These are phyloP conservation scores for Moniliophthora roreri DNA, from an alignment of 1,284 basidiomycete species.

Conservation along the genomic window DNA sequence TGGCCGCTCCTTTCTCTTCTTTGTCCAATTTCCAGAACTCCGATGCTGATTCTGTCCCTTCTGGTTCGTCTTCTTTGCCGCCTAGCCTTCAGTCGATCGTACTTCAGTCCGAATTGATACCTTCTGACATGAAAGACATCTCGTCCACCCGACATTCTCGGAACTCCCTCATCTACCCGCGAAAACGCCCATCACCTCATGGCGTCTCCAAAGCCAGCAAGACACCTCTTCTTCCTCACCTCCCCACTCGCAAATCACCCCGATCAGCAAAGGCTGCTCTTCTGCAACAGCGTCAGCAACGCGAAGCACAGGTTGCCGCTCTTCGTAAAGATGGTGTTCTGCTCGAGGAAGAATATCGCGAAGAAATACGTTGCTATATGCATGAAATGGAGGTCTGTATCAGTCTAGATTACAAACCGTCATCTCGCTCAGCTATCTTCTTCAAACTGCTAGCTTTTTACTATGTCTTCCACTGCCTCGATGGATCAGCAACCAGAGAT, in stretches of 20 bases:
- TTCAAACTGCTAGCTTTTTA: conserved; percentile 58
- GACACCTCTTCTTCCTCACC: conserved; percentile 50
- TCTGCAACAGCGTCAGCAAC: conserved; percentile 58
- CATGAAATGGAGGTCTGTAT: conserved; percentile 92
- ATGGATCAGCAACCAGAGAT: conserved; percentile 99
- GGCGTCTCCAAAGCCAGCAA: conserved; percentile 68
- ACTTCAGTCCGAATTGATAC: conserved; percentile 38
- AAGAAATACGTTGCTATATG: conserved; percentile 94
- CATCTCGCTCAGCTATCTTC: conserved; percentile 15
- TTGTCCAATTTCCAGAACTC: conserved; percentile 5
- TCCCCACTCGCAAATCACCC: conserved; percentile 56
- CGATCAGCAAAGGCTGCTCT: conserved; percentile 60
- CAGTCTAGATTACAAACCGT: not conserved
- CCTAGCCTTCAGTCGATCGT: conserved; percentile 45
- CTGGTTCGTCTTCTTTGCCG: conserved; percentile 14
- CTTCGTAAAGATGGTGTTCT: conserved; percentile 68
- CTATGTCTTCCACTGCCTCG: conserved; percentile 86
- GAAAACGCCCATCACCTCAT: conserved; percentile 79
- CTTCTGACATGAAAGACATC: conserved; percentile 71
- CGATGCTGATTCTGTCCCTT: conserved; percentile 8
- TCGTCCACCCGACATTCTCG: conserved; percentile 58
- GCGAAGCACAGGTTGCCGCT: conserved; percentile 64
- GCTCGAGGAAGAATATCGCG: conserved; percentile 92
- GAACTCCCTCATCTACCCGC: conserved; percentile 65
- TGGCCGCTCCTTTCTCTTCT: conserved; percentile 10